phyloP scores from a whole-genome alignment of 1,139 yeast species.

The Saccharomycopsis hybrid region DNA sequence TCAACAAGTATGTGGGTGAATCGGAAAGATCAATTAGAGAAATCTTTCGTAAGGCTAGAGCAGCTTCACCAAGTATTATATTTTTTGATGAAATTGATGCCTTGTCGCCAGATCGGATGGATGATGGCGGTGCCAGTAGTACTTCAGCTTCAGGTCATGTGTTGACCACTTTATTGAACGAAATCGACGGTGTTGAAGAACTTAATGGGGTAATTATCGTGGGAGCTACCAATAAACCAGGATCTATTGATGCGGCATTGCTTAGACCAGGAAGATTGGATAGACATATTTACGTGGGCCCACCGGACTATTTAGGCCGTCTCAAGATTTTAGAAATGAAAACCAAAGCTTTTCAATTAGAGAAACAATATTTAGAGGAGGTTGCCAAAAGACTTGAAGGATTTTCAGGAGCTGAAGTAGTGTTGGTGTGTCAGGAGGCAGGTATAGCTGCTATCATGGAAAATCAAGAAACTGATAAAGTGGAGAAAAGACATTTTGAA shows the following conservation, averaged over 20 bases:
- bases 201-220: constrained; percentile 86
- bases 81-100: constrained; percentile 97
- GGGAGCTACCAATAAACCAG: constrained; percentile 95
- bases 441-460: constrained; percentile 91
- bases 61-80: constrained; percentile 87
- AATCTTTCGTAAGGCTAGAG: constrained; percentile 83
- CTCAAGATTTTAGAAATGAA: constrained; percentile 66
- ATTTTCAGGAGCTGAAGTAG: constrained; percentile 95
- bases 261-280: constrained; percentile 93
- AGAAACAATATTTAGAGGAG: constrained; percentile 38
- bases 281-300: constrained; percentile 84
- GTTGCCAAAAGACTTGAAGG: constrained; percentile 72
- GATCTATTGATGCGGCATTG: constrained; percentile 84
- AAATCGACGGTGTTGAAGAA: constrained; percentile 95
- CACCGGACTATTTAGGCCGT: constrained; percentile 81
- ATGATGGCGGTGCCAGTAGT: constrained; percentile 37
- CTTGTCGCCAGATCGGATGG: constrained; percentile 65
- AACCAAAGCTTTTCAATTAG: constrained; percentile 46
- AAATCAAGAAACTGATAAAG: constrained; percentile 46
- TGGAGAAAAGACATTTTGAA: constrained; percentile 60
- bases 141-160: constrained; percentile 81
- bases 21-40: constrained; percentile 86
- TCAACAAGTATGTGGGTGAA: constrained; percentile 93
- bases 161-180: constrained; percentile 80
- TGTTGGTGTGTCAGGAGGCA: constrained; percentile 87